Percentiles rank a stretch among this genome's conserved stretches.
phyloP scores from a whole-genome alignment of 495 filamentous ascomycete species.

The Apodospora peruviana region DNA sequence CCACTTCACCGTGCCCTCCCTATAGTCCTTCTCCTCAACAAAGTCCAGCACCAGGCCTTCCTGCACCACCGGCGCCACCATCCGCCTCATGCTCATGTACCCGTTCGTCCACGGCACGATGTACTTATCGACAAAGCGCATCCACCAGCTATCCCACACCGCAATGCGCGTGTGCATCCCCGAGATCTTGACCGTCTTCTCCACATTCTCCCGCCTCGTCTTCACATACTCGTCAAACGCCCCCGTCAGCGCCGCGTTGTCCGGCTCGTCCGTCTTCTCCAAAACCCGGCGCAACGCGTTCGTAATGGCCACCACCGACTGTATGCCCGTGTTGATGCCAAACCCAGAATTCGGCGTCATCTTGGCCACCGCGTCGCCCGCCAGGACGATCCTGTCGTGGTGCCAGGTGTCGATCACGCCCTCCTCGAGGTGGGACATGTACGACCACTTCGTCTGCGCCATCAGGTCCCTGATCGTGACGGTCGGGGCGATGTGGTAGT shows the following conservation, averaged over 20 bases:
- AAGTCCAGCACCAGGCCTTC: neutral
- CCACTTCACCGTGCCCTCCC: slow-evolving; percentile 9
- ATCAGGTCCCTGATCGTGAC: neutral
- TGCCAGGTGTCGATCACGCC: slow-evolving; percentile 30
- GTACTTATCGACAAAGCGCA: neutral
- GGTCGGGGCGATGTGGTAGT: neutral
- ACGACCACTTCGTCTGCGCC: slow-evolving; percentile 1
- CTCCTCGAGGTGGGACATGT: slow-evolving; percentile 35
- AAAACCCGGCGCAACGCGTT: slow-evolving; percentile 19
- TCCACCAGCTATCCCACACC: neutral
- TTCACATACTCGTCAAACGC: neutral
- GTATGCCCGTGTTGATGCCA: slow-evolving; percentile 37
- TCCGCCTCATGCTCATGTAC: neutral
- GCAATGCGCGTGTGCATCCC: neutral
- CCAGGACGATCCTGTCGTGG: slow-evolving; percentile 27
- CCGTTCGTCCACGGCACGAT: neutral
- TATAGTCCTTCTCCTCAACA: neutral
- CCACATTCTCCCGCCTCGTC: neutral
- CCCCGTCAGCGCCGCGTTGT: neutral
- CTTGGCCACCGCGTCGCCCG: slow-evolving; percentile 42
- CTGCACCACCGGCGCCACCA: neutral
- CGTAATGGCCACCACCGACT: slow-evolving; percentile 36
- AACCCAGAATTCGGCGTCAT: slow-evolving; percentile 33
- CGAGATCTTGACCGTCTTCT: neutral
- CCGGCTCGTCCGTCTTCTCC: neutral